Conservation (phyloP, 1,139 yeast species). For the Suzukiozyma palmioleophila region DNA sequence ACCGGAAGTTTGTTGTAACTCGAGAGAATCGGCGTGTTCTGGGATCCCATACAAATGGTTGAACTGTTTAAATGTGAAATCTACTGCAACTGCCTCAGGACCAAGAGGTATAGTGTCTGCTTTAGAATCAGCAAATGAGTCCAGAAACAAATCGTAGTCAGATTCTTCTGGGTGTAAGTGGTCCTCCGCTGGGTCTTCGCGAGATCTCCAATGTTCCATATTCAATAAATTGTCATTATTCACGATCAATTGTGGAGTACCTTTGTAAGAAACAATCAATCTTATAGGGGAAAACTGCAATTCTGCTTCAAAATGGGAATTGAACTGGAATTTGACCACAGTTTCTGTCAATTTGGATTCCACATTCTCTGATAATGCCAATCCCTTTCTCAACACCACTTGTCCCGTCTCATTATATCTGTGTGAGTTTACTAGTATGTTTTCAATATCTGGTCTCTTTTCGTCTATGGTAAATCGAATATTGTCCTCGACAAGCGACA, state of each 20-base stretch:
- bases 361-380: slow-evolving; percentile 6
- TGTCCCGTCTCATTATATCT: slow-evolving; percentile 59
- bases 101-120: slow-evolving; percentile 70
- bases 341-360: slow-evolving; percentile 13
- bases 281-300: slow-evolving; percentile 50
- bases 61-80: slow-evolving; percentile 60
- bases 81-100: slow-evolving; percentile 85
- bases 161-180: slow-evolving; percentile 54
- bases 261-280: slow-evolving; percentile 44
- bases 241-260: slow-evolving; percentile 46
- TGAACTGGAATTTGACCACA: slow-evolving; percentile 33
- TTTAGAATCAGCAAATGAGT: slow-evolving; percentile 56
- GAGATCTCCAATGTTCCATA: slow-evolving; percentile 69
- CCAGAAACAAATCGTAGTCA: slow-evolving; percentile 54
- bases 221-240: slow-evolving; percentile 72
- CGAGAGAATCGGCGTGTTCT: slow-evolving; percentile 83
- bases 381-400: slow-evolving; percentile 48
- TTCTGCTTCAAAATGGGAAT: slow-evolving; percentile 35
- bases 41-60: slow-evolving; percentile 84
- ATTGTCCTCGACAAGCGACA: slow-evolving; percentile 46
- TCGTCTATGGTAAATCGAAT: slow-evolving; percentile 67
- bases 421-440: slow-evolving; percentile 23
- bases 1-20: slow-evolving; percentile 62
- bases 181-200: slow-evolving; percentile 25
- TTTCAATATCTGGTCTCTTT: slow-evolving; percentile 17